These are phyloP conservation scores for Eutrema heterophyllum DNA, from an alignment of 345 rosid genomes.

Conservation along the genomic window DNA sequence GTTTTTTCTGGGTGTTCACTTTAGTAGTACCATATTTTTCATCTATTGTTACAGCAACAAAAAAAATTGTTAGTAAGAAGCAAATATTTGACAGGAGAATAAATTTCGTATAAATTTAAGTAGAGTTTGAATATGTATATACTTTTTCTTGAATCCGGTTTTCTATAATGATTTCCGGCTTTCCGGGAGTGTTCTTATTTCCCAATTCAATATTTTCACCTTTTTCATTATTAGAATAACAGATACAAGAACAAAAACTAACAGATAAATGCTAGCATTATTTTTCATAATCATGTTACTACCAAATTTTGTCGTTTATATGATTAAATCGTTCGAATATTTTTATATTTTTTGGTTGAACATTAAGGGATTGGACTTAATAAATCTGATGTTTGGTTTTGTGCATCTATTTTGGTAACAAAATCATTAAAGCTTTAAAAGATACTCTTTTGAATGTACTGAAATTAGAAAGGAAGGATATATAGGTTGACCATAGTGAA, in stretches of 20 bases:
- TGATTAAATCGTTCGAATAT: neutral
- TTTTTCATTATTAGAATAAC: neutral
- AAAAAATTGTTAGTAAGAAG: too few species aligned
- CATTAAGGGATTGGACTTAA: neutral
- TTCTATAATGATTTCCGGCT: neutral
- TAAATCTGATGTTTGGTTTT: conserved; percentile 4
- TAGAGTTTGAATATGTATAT: neutral
- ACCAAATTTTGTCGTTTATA: neutral
- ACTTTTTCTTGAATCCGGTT: neutral
- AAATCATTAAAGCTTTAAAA: neutral
- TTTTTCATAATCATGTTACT: neutral
- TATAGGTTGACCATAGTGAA: neutral
- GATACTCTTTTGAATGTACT: neutral
- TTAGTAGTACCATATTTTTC: too few species aligned
- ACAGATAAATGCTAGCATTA: neutral
- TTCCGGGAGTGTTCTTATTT: neutral
- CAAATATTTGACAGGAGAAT: neutral
- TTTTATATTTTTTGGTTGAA: neutral
- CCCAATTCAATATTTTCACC: neutral
- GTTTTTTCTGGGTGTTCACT: too few species aligned
- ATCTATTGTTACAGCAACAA: too few species aligned
- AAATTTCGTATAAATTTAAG: neutral
- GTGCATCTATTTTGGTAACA: conserved; percentile 7
- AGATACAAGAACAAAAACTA: neutral
- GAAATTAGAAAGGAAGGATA: conserved; percentile 6